phyloP scores from a whole-genome alignment of 306 rosid genomes.

The Trichosanthes truncata region DNA sequence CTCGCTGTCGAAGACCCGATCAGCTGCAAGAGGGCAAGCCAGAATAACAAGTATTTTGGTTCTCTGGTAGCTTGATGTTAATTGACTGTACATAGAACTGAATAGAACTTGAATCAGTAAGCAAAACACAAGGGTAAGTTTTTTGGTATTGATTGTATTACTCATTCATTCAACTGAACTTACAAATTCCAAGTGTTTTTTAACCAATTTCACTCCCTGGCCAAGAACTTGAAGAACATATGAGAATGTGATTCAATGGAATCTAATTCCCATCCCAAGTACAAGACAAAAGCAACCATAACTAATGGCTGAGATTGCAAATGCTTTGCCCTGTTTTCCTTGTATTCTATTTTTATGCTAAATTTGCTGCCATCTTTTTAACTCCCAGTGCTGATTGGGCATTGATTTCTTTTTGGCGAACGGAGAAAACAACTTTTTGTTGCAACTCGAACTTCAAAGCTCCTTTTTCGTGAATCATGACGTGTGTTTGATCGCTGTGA shows the following conservation, averaged over 20 bases:
- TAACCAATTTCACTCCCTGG: not conserved
- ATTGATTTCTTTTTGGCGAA: not conserved
- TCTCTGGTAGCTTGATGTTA: slow-evolving; percentile 45
- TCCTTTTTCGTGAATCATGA: not conserved
- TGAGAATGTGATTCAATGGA: not conserved
- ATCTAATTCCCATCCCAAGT: not conserved
- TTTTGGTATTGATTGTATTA: not conserved
- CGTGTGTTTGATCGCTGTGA: not conserved
- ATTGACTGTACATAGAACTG: not conserved
- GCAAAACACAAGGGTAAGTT: not conserved
- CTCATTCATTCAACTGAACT: not conserved
- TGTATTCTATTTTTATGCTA: not conserved
- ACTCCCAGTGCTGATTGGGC: not conserved
- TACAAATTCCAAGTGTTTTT: not conserved
- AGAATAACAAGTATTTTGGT: slow-evolving; percentile 23
- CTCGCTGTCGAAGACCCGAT: slow-evolving; percentile 33
- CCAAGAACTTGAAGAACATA: not conserved
- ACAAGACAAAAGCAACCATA: not conserved
- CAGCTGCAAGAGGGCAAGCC: slow-evolving; percentile 28
- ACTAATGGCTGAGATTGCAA: not conserved
- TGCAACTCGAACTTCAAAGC: not conserved
- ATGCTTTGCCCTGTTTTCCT: not conserved
- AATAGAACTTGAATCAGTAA: not conserved
- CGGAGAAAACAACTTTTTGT: not conserved
- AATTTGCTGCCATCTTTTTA: not conserved